These are phyloP conservation scores for Stagonosporopsis rhizophila DNA, from an alignment of 2,329 filamentous ascomycete species.

Conservation along the genomic window DNA sequence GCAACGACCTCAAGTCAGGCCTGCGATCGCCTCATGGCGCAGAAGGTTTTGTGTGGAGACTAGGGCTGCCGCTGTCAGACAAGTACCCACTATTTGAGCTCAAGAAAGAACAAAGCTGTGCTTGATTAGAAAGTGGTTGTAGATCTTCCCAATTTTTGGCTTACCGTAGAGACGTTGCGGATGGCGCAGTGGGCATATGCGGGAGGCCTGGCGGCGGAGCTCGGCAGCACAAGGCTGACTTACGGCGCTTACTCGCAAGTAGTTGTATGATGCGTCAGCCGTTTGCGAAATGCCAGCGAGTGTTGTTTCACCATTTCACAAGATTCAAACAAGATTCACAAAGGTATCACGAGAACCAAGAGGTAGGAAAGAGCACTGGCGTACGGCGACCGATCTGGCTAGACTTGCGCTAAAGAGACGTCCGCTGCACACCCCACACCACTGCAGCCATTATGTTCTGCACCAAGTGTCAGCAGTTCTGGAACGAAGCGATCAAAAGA, in stretches of 20 bases:
- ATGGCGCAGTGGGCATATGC: conserved; percentile 12
- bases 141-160: not conserved
- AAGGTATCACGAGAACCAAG: not conserved
- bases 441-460: not conserved
- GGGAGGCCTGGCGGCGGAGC: conserved; percentile 21
- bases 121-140: not conserved
- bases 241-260: not conserved
- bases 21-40: not conserved
- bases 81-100: not conserved
- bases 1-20: conserved; percentile 7
- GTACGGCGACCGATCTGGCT: not conserved
- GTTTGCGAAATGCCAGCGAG: too few species aligned
- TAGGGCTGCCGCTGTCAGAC: not conserved
- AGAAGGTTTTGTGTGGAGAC: not conserved
- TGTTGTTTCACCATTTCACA: not conserved
- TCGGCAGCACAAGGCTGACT: conserved; percentile 13
- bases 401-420: not conserved
- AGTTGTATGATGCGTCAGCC: not conserved
- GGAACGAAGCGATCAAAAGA: not conserved
- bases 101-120: not conserved
- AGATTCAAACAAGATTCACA: too few species aligned
- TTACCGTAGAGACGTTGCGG: not conserved
- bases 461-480: not conserved
- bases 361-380: not conserved
- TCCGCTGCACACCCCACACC: not conserved